phyloP scores from a whole-genome alignment of 306 rosid species.

The Lathyrus tuberosus region DNA sequence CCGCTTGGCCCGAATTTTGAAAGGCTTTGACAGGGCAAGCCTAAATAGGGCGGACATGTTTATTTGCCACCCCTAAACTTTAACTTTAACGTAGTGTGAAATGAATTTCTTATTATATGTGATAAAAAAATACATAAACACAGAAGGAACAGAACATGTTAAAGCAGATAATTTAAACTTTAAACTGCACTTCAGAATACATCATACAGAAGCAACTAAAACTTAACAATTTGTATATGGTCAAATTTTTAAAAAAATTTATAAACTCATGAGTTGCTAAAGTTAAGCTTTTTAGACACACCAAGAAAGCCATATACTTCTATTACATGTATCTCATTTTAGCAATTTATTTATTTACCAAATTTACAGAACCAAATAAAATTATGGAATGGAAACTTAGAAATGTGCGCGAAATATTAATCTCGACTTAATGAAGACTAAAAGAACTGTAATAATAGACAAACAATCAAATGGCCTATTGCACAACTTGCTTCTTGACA shows the following conservation, averaged over 20 bases:
- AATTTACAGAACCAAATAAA: constrained; percentile 44
- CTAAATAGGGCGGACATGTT: too few relatives aligned
- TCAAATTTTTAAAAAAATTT: not conserved
- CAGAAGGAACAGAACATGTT: not conserved
- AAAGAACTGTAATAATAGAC: constrained; percentile 35
- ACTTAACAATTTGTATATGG: constrained; percentile 14
- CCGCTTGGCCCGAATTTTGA: too few relatives aligned
- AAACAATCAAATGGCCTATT: constrained; percentile 22
- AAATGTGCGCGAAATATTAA: constrained; percentile 16
- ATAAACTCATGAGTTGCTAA: constrained; percentile 12
- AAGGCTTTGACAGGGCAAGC: too few relatives aligned
- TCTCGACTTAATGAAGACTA: constrained; percentile 32
- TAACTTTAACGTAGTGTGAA: too few relatives aligned
- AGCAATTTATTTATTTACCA: constrained; percentile 55
- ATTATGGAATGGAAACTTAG: constrained; percentile 29
- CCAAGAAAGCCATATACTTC: constrained; percentile 28
- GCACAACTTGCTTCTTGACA: constrained; percentile 35
- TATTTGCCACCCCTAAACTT: too few relatives aligned
- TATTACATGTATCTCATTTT: constrained; percentile 35
- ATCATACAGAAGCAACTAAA: not conserved
- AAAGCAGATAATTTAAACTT: constrained; percentile 10
- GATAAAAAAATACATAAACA: too few relatives aligned
- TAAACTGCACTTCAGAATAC: not conserved
- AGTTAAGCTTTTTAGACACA: constrained; percentile 17
- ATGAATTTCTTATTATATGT: too few relatives aligned